phyloP scores from a whole-genome alignment of 495 filamentous ascomycete species.

The Penicillium arizonense region DNA sequence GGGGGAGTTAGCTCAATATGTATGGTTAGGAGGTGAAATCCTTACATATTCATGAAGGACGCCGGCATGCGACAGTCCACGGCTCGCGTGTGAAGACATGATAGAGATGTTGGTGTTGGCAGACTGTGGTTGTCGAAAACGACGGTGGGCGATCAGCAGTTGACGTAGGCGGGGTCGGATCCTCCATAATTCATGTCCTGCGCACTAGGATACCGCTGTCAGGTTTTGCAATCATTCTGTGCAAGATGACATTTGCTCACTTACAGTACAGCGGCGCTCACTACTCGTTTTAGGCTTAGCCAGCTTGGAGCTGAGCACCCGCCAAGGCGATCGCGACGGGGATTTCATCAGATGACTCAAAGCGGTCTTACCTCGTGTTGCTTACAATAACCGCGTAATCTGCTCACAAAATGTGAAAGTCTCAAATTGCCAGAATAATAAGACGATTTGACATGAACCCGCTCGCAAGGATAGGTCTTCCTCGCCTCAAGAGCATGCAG shows the following conservation, averaged over 20 bases:
- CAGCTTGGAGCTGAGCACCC: background rate
- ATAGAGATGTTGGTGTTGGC: constrained; percentile 1
- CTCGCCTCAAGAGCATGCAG: background rate
- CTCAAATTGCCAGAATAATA: no score
- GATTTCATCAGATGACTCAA: no score
- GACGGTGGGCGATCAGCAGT: constrained; percentile 5
- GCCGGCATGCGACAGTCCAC: constrained; percentile 24
- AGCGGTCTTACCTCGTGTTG: background rate
- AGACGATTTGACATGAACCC: background rate
- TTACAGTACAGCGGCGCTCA: background rate
- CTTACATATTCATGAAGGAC: constrained; percentile 43
- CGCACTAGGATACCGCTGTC: no score
- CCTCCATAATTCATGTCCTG: no score
- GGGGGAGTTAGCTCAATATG: constrained; percentile 9
- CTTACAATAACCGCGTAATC: background rate
- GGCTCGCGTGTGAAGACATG: constrained; percentile 10
- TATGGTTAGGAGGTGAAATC: background rate
- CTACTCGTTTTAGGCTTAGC: background rate
- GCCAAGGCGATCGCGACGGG: background rate
- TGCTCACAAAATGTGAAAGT: background rate
- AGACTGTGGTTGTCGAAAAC: background rate
- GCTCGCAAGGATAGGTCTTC: background rate
- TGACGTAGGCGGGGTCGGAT: constrained; percentile 5
- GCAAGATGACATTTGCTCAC: background rate
- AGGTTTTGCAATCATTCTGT: no score